Evolutionary conservation across 2,329 filamentous ascomycete species (phyloP), one percentile per base, ranked within the genome.

Genomic region (Emergomyces africanus): DNA sequence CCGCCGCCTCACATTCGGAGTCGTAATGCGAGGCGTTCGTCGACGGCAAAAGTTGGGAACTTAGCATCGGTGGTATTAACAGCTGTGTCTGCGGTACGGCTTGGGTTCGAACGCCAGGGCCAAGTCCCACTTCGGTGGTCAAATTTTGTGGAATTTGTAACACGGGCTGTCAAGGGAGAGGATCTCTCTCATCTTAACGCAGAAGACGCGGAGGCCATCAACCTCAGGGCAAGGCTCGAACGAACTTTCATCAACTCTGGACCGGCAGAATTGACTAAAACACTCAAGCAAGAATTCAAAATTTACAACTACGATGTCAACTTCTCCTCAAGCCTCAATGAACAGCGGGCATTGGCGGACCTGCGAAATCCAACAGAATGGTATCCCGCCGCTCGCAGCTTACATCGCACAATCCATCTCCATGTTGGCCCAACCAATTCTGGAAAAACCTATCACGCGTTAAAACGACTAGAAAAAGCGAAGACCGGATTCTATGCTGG

Each of bases 391-490:
- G 94, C 94, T 1, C 82, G 95, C 60, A 80, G 83, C 51, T 78
- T 94, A 66, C 88, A 91, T 67, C 81, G 94, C 50, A 92, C 84
- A 0, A 81, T 99, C 46, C 90, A 97, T 75, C 78, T 99, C 23
- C 94, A 99, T 67, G 90, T 99, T 55, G 94, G 94, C 0, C 94
- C 94, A 1, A 99, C 94, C 1, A 99, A 99, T 72, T 97, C 94
- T 0, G 94, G 94, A 60, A 99, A 99, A 78, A 99, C 95, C 0
- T 99, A 97, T 70, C 87, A 90, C 69, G 95, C 94, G 0, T 76
- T 99, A 63, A 86, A 95, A 73, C 84, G 87, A 14, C 79, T 99
- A 12, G 89, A 96, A 70, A 78, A 83, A 55, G 86, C 87, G 2
- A 80, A 85, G 35, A 81, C 79, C 9, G 94, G 94, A 44, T 85